Evolutionary conservation across 1,139 yeast species (phyloP).

Genomic region (Diutina ranongensis): DNA sequence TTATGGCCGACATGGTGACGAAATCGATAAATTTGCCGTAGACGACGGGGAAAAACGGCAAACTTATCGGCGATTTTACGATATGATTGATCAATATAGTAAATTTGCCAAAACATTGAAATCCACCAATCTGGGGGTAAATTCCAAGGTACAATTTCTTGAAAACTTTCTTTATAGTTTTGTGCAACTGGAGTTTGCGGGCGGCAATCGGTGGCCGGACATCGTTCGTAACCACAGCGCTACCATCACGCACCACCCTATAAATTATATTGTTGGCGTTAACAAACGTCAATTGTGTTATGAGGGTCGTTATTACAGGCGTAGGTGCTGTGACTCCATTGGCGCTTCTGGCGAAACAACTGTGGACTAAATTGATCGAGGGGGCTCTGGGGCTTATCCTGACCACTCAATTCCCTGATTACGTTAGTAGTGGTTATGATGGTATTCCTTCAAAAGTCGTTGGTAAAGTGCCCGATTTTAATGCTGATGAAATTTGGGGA

Average conservation of each 20-base stretch:
- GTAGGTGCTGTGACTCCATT: constrained; percentile 78
- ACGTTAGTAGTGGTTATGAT: constrained; percentile 32
- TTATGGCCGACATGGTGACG: background rate
- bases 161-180: background rate
- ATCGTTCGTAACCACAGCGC: background rate
- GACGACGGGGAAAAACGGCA: background rate
- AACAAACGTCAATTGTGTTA: background rate
- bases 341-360: constrained; percentile 50
- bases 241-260: constrained; percentile 17
- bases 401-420: constrained; percentile 36
- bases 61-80: background rate
- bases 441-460: constrained; percentile 67
- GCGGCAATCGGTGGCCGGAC: background rate
- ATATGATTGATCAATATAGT: background rate
- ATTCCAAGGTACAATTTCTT: background rate
- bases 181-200: background rate
- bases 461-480: constrained; percentile 63
- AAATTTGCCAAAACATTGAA: background rate
- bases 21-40: background rate
- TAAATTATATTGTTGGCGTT: constrained; percentile 32
- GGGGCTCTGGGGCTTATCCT: constrained; percentile 48
- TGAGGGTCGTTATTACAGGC: constrained; percentile 83
- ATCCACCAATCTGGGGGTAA: background rate
- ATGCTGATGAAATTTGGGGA: constrained; percentile 31
- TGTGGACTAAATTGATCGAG: constrained; percentile 43